Conservation (phyloP, 768 basidiomycete genomes). For the Lentinula aciculospora region DNA sequence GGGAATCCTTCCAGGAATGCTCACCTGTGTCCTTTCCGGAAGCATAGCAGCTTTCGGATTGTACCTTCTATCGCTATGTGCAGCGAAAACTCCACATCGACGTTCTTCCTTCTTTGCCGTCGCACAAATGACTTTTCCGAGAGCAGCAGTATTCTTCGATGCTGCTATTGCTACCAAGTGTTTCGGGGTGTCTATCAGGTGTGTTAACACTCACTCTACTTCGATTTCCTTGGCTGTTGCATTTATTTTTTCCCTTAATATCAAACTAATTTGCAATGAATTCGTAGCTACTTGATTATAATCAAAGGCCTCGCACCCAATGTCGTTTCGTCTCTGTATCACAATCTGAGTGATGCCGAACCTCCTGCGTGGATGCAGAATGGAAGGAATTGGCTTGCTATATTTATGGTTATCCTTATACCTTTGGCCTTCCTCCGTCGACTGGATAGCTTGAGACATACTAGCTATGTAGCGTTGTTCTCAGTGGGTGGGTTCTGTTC, state of each 20-base stretch:
- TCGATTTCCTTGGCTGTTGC: not conserved
- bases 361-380: constrained; percentile 75
- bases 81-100: constrained; percentile 67
- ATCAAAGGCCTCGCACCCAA: constrained; percentile 92
- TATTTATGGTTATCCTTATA: constrained; percentile 70
- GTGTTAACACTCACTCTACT: constrained; percentile 17
- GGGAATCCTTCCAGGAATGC: constrained; percentile 83
- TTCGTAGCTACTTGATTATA: constrained; percentile 78
- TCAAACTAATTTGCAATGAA: too few species aligned
- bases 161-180: constrained; percentile 94
- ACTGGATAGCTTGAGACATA: constrained; percentile 82
- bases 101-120: constrained; percentile 81
- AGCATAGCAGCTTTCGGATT: constrained; percentile 76
- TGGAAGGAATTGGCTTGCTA: constrained; percentile 76
- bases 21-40: constrained; percentile 85
- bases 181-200: constrained; percentile 94
- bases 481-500: constrained; percentile 63
- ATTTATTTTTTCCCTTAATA: not conserved
- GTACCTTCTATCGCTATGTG: constrained; percentile 83
- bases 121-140: constrained; percentile 83
- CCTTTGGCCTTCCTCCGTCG: constrained; percentile 82
- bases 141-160: constrained; percentile 84
- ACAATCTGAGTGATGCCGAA: constrained; percentile 53
- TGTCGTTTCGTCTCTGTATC: constrained; percentile 79
- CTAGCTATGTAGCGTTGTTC: constrained; percentile 87